Evolutionary conservation across 495 filamentous ascomycete genomes (phyloP), one percentile per base, ranked within the genome.

Genomic region (Daldinia decipiens): DNA sequence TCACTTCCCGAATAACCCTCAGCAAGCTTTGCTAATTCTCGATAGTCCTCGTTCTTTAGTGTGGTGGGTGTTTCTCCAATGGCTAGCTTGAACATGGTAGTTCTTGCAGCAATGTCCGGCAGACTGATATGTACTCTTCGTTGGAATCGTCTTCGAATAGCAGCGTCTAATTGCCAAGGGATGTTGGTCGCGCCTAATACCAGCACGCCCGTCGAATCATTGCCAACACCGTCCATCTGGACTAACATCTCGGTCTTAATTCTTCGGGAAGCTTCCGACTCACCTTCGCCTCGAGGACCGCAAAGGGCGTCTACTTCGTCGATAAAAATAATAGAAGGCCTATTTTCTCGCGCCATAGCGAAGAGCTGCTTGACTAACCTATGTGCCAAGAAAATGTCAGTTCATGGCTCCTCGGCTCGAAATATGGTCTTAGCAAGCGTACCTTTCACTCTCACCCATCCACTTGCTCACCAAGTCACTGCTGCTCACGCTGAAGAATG

Each of bases 361-460:
- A 99, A 99, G 27, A 99, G 86, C 74, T 98, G 94, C 79, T 98
- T 98, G 38, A 99, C 96, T 70, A 99, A 86, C 77, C 95, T 97
- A 72, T 27, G 32, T 19, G 11, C 13, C 24, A 27, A 59, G 27
- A 39, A 9, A 27, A 40, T 9, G 55, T 70, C 12, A 71, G 68
- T 47, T 71, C 11, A n/a, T 19, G 2, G 21, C 11, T n/a, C 11
- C 9, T 19, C 17, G 4, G 17, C 52, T 24, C 9, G 13, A 1
- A 6, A 11, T 7, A 13, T 6, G 19, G 24, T 12, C 51, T 55
- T 19, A 12, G 17, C 13, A 29, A 19, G 74, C 86, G 58, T 81
- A 97, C 95, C 95, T 86, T 87, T 99, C 95, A 86, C 90, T 94
- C 79, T 99, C 95, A 80, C 95, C 95, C 96, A 99, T 98, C 95